phyloP scores from a whole-genome alignment of 1,284 basidiomycete genomes.

The Puccinia horiana region DNA sequence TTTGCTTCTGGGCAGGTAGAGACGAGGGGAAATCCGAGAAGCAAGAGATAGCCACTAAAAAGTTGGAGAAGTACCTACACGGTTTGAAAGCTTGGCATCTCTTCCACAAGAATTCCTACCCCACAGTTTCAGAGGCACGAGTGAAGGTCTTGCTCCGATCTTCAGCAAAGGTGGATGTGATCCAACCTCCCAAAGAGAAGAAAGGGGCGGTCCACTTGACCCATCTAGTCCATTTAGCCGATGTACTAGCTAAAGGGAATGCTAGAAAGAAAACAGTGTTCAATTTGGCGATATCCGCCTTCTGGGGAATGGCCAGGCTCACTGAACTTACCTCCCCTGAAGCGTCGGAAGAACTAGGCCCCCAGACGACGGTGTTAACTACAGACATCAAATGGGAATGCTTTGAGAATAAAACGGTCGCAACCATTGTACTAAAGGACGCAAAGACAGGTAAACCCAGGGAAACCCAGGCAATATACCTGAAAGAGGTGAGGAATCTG shows the following conservation, averaged over 20 bases:
- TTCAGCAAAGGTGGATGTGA: not conserved
- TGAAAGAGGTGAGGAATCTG: too few relatives aligned
- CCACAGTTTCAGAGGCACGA: not conserved
- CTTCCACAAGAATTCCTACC: not conserved
- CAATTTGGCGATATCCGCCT: not conserved
- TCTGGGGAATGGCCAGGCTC: slow-evolving; percentile 29
- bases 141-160: not conserved
- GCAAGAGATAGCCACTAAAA: not conserved
- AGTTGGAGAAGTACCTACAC: not conserved
- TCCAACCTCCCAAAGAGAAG: not conserved
- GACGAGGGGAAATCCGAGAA: not conserved
- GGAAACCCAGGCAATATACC: too few relatives aligned
- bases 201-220: not conserved
- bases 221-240: too few relatives aligned
- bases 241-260: not conserved
- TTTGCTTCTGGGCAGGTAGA: slow-evolving; percentile 9
- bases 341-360: not conserved
- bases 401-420: not conserved
- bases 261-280: not conserved
- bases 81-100: not conserved
- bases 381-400: not conserved
- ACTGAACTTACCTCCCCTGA: not conserved
- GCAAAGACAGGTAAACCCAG: not conserved
- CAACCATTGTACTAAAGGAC: not conserved
- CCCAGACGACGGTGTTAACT: not conserved